These are phyloP conservation scores for Cladophialophora yegresii DNA, from an alignment of 2,329 filamentous ascomycete genomes.

Conservation along the genomic window DNA sequence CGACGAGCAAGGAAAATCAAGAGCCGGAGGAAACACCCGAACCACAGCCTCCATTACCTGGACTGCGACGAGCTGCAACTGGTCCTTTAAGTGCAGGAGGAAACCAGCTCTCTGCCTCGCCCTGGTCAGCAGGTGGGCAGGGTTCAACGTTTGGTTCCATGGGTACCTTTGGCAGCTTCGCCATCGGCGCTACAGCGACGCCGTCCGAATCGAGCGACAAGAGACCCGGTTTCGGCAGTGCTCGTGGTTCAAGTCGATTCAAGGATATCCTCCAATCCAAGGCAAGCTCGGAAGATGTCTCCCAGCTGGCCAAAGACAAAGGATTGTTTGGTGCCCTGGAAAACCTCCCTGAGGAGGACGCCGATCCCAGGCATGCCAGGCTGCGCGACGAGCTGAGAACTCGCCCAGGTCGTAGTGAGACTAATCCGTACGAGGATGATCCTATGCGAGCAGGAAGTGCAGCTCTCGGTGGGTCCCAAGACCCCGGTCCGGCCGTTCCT, in stretches of 20 bases:
- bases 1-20: constrained; percentile 54
- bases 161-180: constrained; percentile 89
- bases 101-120: constrained; percentile 51
- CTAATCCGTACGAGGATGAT: constrained; percentile 52
- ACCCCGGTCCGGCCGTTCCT: constrained; percentile 60
- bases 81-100: constrained; percentile 55
- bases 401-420: constrained; percentile 52
- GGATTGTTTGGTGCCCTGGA: constrained; percentile 55
- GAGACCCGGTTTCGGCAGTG: constrained; percentile 65
- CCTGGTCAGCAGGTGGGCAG: constrained; percentile 62
- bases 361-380: constrained; percentile 50
- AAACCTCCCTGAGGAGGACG: constrained; percentile 56
- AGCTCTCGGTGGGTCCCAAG: constrained; percentile 72
- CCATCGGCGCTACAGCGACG: constrained; percentile 61
- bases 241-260: constrained; percentile 76
- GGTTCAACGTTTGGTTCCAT: constrained; percentile 68
- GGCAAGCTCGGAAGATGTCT: constrained; percentile 68
- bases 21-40: constrained; percentile 50
- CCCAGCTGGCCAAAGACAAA: constrained; percentile 57
- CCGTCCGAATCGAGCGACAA: constrained; percentile 61
- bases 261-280: constrained; percentile 77
- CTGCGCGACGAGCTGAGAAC: constrained; percentile 55
- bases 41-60: constrained; percentile 52
- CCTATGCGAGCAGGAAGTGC: constrained; percentile 61
- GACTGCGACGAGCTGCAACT: constrained; percentile 59